Conservation (phyloP, 345 rosid genomes). For the Salix exigua region DNA sequence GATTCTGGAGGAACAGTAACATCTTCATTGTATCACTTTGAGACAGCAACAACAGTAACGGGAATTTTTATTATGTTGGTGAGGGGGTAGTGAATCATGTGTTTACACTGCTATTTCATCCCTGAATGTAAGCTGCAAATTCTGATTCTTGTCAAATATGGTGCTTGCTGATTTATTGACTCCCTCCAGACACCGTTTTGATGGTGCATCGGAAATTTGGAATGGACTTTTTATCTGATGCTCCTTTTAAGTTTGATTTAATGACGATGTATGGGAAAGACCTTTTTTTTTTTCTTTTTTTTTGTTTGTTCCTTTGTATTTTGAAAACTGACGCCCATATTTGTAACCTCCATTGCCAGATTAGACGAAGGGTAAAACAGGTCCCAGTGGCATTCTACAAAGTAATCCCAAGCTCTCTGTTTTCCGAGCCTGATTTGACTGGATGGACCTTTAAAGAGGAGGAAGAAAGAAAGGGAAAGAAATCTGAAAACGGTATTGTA, state of each 20-base stretch:
- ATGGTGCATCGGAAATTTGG: too few relatives aligned
- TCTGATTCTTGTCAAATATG: too few relatives aligned
- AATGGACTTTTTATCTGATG: too few relatives aligned
- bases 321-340: neutral
- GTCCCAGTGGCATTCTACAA: constrained; percentile 82
- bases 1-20: too few relatives aligned
- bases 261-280: neutral
- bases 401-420: constrained; percentile 55
- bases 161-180: neutral
- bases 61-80: neutral
- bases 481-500: neutral
- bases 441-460: constrained; percentile 70
- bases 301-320: neutral
- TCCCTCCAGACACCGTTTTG: too few relatives aligned
- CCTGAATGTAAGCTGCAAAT: neutral
- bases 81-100: neutral
- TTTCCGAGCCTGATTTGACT: constrained; percentile 64
- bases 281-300: neutral
- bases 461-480: constrained; percentile 13
- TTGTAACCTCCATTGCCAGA: constrained; percentile 39
- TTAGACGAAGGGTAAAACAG: constrained; percentile 79
- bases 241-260: neutral
- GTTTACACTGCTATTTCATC: too few relatives aligned
- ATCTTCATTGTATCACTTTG: too few relatives aligned
- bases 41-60: too few relatives aligned